phyloP scores from a whole-genome alignment of 176 grass and related monocot genomes.

The Bonia amplexicaulis region DNA sequence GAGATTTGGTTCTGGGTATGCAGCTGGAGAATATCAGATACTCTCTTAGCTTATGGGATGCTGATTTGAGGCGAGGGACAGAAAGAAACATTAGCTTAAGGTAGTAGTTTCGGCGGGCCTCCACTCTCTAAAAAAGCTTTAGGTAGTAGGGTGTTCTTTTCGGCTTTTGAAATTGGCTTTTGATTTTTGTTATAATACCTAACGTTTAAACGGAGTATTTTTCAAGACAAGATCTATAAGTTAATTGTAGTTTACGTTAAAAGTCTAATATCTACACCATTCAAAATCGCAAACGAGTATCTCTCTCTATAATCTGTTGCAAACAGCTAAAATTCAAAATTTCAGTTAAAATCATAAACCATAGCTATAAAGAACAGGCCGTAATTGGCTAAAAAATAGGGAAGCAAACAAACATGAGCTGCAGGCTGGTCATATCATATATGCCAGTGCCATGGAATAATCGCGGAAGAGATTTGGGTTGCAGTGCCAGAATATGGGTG shows the following conservation, averaged over 20 bases:
- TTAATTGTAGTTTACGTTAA: no score
- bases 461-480: neutral
- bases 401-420: neutral
- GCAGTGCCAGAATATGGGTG: neutral
- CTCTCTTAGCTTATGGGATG: conserved; percentile 6
- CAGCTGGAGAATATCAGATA: neutral
- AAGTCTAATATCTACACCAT: no score
- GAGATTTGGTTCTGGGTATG: neutral
- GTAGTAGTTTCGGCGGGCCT: neutral
- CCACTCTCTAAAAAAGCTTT: neutral
- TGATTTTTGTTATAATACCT: no score
- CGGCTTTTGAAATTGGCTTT: no score
- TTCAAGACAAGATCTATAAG: no score
- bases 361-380: no score
- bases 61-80: conserved; percentile 8
- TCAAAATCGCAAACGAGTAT: no score
- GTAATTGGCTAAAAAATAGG: neutral
- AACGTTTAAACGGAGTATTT: no score
- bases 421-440: neutral
- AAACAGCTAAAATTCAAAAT: no score
- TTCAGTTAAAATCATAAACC: no score
- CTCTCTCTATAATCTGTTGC: no score
- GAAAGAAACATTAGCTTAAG: conserved; percentile 2
- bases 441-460: neutral
- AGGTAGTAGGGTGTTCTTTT: no score